Conservation (phyloP, 345 rosid species). For the Laguncularia racemosa region DNA sequence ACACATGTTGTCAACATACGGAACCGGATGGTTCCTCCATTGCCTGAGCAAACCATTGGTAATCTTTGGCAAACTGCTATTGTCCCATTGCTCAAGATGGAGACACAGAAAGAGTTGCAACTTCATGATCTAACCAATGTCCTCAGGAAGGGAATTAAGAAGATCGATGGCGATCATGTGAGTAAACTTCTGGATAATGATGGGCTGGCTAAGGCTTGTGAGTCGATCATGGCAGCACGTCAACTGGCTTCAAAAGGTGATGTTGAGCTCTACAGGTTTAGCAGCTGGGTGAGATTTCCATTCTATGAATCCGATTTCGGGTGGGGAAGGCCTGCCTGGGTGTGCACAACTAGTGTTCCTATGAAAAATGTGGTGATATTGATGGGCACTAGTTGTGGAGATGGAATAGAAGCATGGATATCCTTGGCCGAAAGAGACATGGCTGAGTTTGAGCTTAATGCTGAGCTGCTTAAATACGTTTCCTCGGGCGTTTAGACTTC, state of each 20-base stretch:
- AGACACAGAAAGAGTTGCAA: neutral
- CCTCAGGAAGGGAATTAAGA: conserved; percentile 7
- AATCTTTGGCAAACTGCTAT: conserved; percentile 14
- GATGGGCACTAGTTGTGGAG: conserved; percentile 2
- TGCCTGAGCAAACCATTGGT: conserved; percentile 11
- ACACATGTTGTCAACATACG: conserved; percentile 18
- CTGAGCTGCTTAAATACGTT: conserved; percentile 2
- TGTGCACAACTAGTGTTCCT: neutral
- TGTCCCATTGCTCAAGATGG: neutral
- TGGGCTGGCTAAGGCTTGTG: conserved; percentile 2
- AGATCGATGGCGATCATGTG: conserved; percentile 7
- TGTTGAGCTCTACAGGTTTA: conserved; percentile 2
- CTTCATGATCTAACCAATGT: conserved; percentile 6
- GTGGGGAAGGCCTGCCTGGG: conserved; percentile 13
- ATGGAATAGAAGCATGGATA: conserved; percentile 14
- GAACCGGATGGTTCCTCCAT: conserved; percentile 10
- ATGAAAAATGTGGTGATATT: conserved; percentile 3
- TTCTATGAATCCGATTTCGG: conserved; percentile 12
- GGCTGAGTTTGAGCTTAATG: neutral
- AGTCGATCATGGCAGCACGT: neutral
- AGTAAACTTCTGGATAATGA: conserved; percentile 5
- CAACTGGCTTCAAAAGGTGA: neutral
- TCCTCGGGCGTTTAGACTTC: neutral
- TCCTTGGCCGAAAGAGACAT: conserved; percentile 3
- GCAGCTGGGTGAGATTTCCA: conserved; percentile 6